Percentiles rank a stretch among this genome's conserved stretches.
Evolutionary conservation across 1,139 yeast genomes (phyloP).

Genomic region (Hyphopichia burtonii): DNA sequence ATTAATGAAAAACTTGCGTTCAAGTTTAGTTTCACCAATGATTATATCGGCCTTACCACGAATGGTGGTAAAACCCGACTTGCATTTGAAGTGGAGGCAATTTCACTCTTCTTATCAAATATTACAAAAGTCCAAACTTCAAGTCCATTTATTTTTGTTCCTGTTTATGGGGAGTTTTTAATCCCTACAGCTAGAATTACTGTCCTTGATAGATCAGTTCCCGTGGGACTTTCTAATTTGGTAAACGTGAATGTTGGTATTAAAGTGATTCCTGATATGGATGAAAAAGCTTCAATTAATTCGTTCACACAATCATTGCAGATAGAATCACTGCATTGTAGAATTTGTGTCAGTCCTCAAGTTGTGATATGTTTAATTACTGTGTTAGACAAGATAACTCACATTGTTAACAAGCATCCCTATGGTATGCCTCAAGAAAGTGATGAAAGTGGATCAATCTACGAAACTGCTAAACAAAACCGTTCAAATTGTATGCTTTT

Average conservation of each 20-base stretch:
- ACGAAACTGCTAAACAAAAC: neutral
- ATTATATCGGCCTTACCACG: conserved; percentile 38
- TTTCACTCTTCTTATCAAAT: conserved; percentile 20
- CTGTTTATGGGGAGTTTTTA: conserved; percentile 36
- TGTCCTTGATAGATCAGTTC: conserved; percentile 33
- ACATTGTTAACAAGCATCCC: neutral
- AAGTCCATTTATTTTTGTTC: conserved; percentile 15
- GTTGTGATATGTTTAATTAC: conserved; percentile 40
- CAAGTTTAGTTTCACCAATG: conserved; percentile 27
- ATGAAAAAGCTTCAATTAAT: conserved; percentile 9
- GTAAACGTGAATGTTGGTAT: conserved; percentile 40
- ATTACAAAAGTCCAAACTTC: conserved; percentile 15
- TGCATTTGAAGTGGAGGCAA: conserved; percentile 33
- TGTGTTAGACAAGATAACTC: conserved; percentile 14
- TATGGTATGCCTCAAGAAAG: neutral
- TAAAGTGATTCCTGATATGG: conserved; percentile 35
- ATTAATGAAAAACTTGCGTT: conserved; percentile 15
- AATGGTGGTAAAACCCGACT: conserved; percentile 30
- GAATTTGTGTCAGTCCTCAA: conserved; percentile 57
- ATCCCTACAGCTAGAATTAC: conserved; percentile 44
- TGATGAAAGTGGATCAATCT: no score
- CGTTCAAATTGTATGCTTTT: neutral
- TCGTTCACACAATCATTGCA: conserved; percentile 31
- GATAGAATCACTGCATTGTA: conserved; percentile 55
- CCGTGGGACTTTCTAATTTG: conserved; percentile 46